These are phyloP conservation scores for Odontarrhena argentea DNA, from an alignment of 345 rosid species.

Conservation along the genomic window DNA sequence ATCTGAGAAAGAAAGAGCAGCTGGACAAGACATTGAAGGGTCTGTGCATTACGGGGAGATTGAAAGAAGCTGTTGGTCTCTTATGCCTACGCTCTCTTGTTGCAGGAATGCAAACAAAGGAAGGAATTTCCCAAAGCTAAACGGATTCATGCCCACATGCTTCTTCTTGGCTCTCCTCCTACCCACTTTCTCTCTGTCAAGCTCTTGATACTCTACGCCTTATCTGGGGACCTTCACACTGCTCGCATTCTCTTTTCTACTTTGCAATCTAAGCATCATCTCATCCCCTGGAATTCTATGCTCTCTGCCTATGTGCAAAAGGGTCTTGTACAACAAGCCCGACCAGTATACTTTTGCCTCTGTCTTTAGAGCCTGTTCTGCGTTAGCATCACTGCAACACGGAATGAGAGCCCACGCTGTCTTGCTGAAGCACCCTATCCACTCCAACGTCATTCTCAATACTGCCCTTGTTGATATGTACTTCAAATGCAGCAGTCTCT, in stretches of 20 bases:
- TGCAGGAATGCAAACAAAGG: constrained; percentile 71
- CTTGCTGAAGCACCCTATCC: constrained; percentile 51
- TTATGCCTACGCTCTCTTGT: constrained; percentile 56
- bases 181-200: constrained; percentile 58
- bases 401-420: constrained; percentile 64
- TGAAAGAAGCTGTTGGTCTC: constrained; percentile 65
- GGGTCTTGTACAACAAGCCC: constrained; percentile 47
- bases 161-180: constrained; percentile 51
- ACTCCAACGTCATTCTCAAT: constrained; percentile 56
- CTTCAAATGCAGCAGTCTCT: constrained; percentile 66
- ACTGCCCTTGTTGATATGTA: constrained; percentile 79
- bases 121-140: constrained; percentile 49
- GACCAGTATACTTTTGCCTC: constrained; percentile 78
- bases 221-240: constrained; percentile 54
- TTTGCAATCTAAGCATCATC: constrained; percentile 36
- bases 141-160: constrained; percentile 75
- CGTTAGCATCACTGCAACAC: constrained; percentile 60
- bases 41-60: constrained; percentile 66
- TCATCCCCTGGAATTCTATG: constrained; percentile 64
- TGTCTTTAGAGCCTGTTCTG: constrained; percentile 62
- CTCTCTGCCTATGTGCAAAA: constrained; percentile 63
- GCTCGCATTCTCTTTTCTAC: constrained; percentile 45
- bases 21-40: constrained; percentile 57
- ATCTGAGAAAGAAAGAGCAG: constrained; percentile 39
- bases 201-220: constrained; percentile 61